Evolutionary conservation across 2,329 filamentous ascomycete species (phyloP), one percentile per base, ranked within the genome.

Genomic region (Pyrenochaeta sp.): DNA sequence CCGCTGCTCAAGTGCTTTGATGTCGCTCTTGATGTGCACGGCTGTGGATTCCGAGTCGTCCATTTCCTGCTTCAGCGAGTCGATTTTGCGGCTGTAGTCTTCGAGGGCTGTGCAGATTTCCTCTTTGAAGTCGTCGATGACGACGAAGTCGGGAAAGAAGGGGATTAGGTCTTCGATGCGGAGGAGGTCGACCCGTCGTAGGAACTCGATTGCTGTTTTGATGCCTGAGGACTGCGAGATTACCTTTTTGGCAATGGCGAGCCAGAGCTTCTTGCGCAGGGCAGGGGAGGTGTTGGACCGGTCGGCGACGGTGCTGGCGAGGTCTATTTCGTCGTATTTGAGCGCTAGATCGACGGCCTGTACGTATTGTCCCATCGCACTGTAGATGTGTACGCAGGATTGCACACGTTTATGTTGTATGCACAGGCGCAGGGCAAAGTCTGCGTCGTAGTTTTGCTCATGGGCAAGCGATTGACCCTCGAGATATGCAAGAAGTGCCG

Each of bases 41-140:
- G 94, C 93, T 10, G 94, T 97, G 49, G 86, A 84, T 7, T 90
- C 89, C 4, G 87, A 90, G 66, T 96, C 90, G 69, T 99, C 94
- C 94, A 99, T 99, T 71, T 97, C 93, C 54, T 87, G 85, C 65
- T 92, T 91, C 26, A 99, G 77, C 2, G 78, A 79, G 63, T 97
- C 94, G 56, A 99, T 99, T 57, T 90, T 90, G 24, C 89, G 87
- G 32, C 86, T 89, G 74, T 99, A 99, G 53, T 95, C 89, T 72
- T 99, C 94, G 1, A 99, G 81, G 1, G 95, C 94, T 0, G 84
- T 80, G 74, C 94, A 99, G 24, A 99, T 97, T 69, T 99, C 94
- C 53, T 97, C 92, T 68, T 97, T 96, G 81, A 99, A 99, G 71
- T 97, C 94, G 67, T 99, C 94, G 51, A 99, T 97, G 37, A 97